Evolutionary conservation across 805 yeast genomes (phyloP), one percentile per base, ranked within the genome.

Genomic region (Schwanniomyces sp.): DNA sequence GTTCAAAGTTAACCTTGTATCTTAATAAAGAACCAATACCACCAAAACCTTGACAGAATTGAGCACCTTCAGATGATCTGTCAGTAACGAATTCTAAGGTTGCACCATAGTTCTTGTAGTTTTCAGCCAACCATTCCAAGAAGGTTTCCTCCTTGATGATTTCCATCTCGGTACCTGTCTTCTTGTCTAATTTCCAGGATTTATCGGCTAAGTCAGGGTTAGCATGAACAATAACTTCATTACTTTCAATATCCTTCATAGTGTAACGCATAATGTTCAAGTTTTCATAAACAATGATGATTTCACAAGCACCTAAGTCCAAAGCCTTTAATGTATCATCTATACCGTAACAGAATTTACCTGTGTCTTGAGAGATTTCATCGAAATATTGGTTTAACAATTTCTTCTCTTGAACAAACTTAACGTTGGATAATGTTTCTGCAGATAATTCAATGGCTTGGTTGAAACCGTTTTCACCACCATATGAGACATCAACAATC

Each of bases 401-500:
- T 76, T 92, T 92, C 88, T 94, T 94, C 70, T 94, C 99, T 76
- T 94, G 99, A 52, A 94, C 92, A 67, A 94, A 94, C 71, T 94
- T 94, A 58, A 94, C 99, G 68, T 92, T 94, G 43, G 97, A 87
- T 64, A 94, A 80, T 25, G 99, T 88, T 78, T 94, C 99, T 27
- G 97, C 96, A 28, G 97, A 88, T 57, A 94, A 79, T 72, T 94
- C 99, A 61, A 94, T 95, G 40, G 99, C 99, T 78, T 94, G 99
- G 76, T 94, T 94, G 79, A 94, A 94, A 41, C 99, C 99, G 68
- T 94, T 94, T 74, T 94, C 99, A 67, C 99, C 99, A 72, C 99
- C 99, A 64, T 94, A 94, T 2, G 98, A 91, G 48, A 94, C 88
- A 77, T 94, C 99, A 47, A 95, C 99, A 66, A 91, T 81, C 70